Evolutionary conservation across 2,329 filamentous ascomycete species (phyloP).

Genomic region (Tolypocladium endophyticum): DNA sequence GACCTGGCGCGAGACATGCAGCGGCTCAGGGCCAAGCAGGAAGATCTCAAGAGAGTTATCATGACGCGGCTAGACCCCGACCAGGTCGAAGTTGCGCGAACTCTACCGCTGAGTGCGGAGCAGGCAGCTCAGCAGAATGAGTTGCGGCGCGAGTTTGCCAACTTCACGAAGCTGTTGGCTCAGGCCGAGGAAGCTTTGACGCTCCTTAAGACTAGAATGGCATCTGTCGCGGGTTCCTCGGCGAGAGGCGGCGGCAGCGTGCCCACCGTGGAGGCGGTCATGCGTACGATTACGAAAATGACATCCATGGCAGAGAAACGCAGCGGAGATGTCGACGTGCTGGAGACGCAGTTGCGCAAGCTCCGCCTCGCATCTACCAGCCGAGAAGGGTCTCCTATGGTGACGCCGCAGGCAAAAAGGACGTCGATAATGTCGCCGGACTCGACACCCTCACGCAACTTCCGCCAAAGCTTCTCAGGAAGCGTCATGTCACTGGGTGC

Average conservation of each 20-base stretch:
- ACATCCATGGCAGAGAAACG: constrained; percentile 85
- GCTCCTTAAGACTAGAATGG: constrained; percentile 68
- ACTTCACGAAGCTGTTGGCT: constrained; percentile 62
- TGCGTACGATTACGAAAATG: constrained; percentile 87
- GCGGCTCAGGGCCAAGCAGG: constrained; percentile 63
- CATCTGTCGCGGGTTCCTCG: constrained; percentile 40
- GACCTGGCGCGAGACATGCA: constrained; percentile 60
- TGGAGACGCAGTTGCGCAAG: constrained; percentile 78
- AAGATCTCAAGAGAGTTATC: constrained; percentile 69
- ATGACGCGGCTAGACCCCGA: constrained; percentile 58
- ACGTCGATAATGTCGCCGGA: constrained; percentile 33
- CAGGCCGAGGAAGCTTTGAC: constrained; percentile 73
- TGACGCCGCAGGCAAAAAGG: constrained; percentile 25
- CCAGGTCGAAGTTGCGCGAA: constrained; percentile 51
- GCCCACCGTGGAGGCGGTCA: constrained; percentile 85
- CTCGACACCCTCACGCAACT: constrained; percentile 26
- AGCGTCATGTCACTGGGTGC: constrained; percentile 29
- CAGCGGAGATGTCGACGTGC: constrained; percentile 79
- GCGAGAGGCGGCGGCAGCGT: constrained; percentile 38
- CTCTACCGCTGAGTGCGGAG: constrained; percentile 72
- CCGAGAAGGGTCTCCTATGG: constrained; percentile 31
- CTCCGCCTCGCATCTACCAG: constrained; percentile 42
- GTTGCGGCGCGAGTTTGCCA: constrained; percentile 63
- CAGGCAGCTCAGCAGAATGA: constrained; percentile 77
- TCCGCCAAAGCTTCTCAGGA: constrained; percentile 28